Evolutionary conservation across 148 eudicot species (phyloP), one percentile per base, ranked within the genome.

Genomic region (Drosera capensis): DNA sequence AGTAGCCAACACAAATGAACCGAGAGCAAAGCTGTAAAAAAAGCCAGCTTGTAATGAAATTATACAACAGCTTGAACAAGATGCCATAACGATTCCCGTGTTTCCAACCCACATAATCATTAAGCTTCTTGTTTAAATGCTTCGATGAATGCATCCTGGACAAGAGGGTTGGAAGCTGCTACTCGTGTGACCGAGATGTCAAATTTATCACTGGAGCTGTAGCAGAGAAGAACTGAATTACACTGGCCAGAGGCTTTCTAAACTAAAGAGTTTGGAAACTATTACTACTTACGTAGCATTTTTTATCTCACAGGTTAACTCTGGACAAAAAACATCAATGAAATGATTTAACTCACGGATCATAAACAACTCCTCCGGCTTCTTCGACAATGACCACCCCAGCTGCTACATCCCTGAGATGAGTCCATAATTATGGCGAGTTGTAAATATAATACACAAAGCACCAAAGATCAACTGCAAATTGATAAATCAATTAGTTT

Each of bases 331-430:
- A 9, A 5, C 9, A 17, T 8, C 2, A 2, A 22, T 21, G 38
- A 22, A 23, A n/a, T 23, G 41, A 12, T 22, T 20, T 20, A 37
- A 48, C 77, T 71, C 49, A 78, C 85, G 79, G 82, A 56, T 79
- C 86, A 63, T 73, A 84, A 40, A 80, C 22, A 45, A 68, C 61
- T 51, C 97, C 97, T 48, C 97, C 97, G 19, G 93, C 93, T 71
- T 90, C 95, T 52, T 72, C 76, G 45, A 87, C 71, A 59, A 87
- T 87, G 38, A 90, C 74, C 35, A 74, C 72, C 20, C 82, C 97
- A 40, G 75, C 87, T 19, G 95, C 85, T 23, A 88, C 78, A 71
- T 84, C 97, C 97, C 88, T 87, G 63, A 37, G 22, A 49, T 23
- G 50, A 20, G 40, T n/a, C n/a, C n/a, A n/a, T n/a, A n/a, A n/a